Percentiles rank a stretch among this genome's conserved stretches.
Conservation (phyloP, 306 rosid genomes). For the Sicyos edulis region DNA sequence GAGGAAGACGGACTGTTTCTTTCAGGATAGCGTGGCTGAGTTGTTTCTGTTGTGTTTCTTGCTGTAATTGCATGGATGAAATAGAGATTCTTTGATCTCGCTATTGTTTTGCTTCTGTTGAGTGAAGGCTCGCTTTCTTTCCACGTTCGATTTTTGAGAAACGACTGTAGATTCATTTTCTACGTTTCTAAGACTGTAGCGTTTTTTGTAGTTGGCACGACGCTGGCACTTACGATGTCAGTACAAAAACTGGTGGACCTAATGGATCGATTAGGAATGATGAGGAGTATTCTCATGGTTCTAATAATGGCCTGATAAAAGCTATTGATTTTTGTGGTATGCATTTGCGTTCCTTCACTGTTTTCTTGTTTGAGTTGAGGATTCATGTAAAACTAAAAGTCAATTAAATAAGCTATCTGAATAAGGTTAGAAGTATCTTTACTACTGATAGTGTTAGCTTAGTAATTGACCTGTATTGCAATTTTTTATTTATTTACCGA, state of each 20-base stretch:
- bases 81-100: not conserved
- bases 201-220: constrained; percentile 74
- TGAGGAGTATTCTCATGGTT: constrained; percentile 72
- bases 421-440: not conserved
- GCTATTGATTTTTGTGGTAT: constrained; percentile 82
- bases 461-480: not conserved
- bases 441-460: not conserved
- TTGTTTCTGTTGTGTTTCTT: not conserved
- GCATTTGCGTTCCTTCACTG: not conserved
- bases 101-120: not conserved
- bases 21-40: not conserved
- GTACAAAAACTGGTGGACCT: constrained; percentile 76
- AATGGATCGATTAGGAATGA: constrained; percentile 83
- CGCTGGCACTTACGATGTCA: constrained; percentile 83
- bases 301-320: constrained; percentile 80
- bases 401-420: not conserved
- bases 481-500: not conserved
- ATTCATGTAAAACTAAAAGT: not conserved
- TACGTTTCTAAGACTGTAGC: not conserved
- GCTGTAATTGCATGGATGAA: not conserved
- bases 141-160: not conserved
- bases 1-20: not conserved
- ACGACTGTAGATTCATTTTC: not conserved
- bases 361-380: constrained; percentile 2
- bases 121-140: not conserved